These are phyloP conservation scores for Diaporthe humulicola DNA, from an alignment of 2,329 filamentous ascomycete genomes.

Conservation along the genomic window DNA sequence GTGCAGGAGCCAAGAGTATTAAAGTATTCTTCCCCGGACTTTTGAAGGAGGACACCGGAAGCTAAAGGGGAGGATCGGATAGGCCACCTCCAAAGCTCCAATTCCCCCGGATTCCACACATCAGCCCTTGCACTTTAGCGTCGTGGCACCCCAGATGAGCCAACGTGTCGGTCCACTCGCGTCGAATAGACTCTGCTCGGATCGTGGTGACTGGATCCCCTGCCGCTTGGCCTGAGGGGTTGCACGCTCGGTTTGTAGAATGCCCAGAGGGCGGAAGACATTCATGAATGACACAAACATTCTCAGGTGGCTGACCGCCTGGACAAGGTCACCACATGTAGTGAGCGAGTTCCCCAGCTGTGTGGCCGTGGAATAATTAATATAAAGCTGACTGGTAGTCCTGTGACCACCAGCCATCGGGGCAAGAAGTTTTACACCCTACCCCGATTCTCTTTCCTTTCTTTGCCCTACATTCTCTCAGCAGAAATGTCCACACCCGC, in stretches of 20 bases:
- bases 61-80: conserved; percentile 1
- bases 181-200: conserved; percentile 10
- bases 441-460: background rate
- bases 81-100: background rate
- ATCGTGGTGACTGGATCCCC: conserved; percentile 12
- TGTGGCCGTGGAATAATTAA: background rate
- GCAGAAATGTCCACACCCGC: conserved; percentile 8
- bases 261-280: conserved; percentile 1
- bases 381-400: conserved; percentile 15
- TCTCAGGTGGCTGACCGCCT: background rate
- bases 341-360: background rate
- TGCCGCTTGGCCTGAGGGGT: conserved; percentile 24
- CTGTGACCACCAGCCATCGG: background rate
- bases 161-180: conserved; percentile 18
- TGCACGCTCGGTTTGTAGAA: background rate
- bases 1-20: conserved; percentile 10
- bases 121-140: conserved; percentile 16
- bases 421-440: background rate
- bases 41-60: background rate
- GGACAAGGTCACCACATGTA: background rate
- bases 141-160: conserved; percentile 18
- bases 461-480: background rate
- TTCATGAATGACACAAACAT: conserved; percentile 23
- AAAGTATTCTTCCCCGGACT: conserved; percentile 10
- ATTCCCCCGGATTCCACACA: conserved; percentile 12